These are phyloP conservation scores for Hygrophila difformis DNA, from an alignment of 257 asterid genomes.

Conservation along the genomic window DNA sequence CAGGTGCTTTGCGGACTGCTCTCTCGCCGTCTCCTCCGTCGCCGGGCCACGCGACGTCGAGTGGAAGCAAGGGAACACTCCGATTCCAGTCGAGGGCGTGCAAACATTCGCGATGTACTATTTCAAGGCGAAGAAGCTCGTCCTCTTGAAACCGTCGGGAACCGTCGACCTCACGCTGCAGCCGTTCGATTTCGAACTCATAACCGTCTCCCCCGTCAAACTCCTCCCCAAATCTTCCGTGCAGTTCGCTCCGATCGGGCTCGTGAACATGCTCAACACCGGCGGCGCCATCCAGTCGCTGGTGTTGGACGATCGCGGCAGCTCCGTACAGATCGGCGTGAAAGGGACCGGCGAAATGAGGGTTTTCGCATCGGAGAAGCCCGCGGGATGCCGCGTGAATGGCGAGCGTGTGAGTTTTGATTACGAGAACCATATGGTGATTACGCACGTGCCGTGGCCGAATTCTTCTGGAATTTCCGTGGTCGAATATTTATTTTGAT, in stretches of 20 bases:
- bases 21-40: not conserved
- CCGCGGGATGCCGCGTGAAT: conserved; percentile 14
- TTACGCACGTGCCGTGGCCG: conserved; percentile 25
- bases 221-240: conserved; percentile 11
- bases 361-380: conserved; percentile 25
- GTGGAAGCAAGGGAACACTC: conserved; percentile 31
- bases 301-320: not conserved
- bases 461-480: conserved; percentile 10
- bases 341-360: conserved; percentile 27
- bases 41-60: conserved; percentile 20
- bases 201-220: conserved; percentile 22
- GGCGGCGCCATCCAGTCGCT: conserved; percentile 23
- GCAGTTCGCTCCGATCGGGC: conserved; percentile 34
- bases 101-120: conserved; percentile 24
- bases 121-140: conserved; percentile 23
- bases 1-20: conserved; percentile 11
- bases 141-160: conserved; percentile 21
- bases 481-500: conserved; percentile 14
- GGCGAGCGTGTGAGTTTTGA: conserved; percentile 15
- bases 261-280: conserved; percentile 39
- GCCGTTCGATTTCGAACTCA: conserved; percentile 32
- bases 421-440: conserved; percentile 19
- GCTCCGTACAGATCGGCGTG: conserved; percentile 5
- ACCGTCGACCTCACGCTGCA: conserved; percentile 13
- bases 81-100: conserved; percentile 13